phyloP scores from a whole-genome alignment of 371 early-diverging fungal species.

The Zopfochytrium polystomum region DNA sequence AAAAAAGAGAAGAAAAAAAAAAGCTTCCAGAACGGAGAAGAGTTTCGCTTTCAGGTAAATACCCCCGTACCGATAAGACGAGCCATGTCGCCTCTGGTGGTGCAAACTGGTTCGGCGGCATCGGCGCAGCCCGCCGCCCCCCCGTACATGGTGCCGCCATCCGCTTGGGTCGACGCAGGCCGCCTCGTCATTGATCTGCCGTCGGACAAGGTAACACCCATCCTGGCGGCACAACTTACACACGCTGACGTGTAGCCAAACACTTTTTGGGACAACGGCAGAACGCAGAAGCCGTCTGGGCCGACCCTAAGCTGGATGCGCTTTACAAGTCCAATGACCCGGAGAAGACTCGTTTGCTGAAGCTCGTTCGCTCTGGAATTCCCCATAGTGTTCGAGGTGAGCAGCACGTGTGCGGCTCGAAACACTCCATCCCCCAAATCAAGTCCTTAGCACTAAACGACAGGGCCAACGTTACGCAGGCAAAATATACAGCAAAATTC shows the following conservation, averaged over 20 bases:
- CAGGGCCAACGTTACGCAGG: constrained; percentile 10
- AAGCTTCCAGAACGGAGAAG: no score
- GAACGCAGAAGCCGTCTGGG: constrained; percentile 16
- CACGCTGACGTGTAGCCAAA: background rate
- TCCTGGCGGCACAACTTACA: background rate
- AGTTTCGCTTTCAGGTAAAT: no score
- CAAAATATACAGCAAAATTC: constrained; percentile 24
- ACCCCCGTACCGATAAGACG: no score
- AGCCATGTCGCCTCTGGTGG: no score
- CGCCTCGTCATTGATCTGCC: background rate
- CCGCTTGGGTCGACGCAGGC: background rate
- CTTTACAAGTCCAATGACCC: constrained; percentile 11
- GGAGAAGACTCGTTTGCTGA: constrained; percentile 40
- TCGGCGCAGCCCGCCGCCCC: no score
- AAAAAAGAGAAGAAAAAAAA: no score
- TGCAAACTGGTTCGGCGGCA: no score
- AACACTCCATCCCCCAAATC: no score
- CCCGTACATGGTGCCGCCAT: no score
- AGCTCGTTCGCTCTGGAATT: constrained; percentile 29
- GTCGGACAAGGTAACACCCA: background rate
- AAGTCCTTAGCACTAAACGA: background rate
- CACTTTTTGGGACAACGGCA: no score
- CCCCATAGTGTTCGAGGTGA: constrained; percentile 30
- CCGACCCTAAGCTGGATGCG: constrained; percentile 17
- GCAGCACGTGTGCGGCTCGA: background rate